Base-by-base conservation (phyloP, 1,284 basidiomycete genomes). In the Cryptococcus deneoformans region DNA sequence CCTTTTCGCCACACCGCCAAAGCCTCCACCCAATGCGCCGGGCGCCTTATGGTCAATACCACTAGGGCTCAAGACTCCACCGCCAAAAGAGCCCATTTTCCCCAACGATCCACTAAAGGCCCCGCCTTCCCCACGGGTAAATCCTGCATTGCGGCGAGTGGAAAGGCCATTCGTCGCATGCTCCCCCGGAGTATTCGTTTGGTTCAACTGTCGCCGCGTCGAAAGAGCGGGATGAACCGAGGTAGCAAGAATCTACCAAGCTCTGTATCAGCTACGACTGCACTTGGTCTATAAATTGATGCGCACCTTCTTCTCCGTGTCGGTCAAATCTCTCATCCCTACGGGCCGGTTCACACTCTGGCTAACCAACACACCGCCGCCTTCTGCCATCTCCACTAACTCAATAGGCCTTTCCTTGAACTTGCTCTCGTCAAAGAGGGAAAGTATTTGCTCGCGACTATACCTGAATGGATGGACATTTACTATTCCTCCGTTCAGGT, bases 221-320 rank as follows among this genome's bases (percentile, higher is more conserved):
- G 69, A 68, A 52, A 60, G 58, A 38, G 71, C 64, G 24, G n/a
- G 72, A 53, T 74, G 71, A 12, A 73, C 61, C 5, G 68, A 67
- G 39, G 69, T 65, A 5, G 68, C 55, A 29, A 76, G 65, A 37
- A 76, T 63, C 72, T 75, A 46, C 11, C 14, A 51, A 20, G 35
- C n/a, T 37, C 46, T 37, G 12, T 11, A 29, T 29, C 29, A 29
- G 29, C 29, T 29, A 29, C 29, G 35, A 34, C 16, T 36, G 16
- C 40, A 11, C 3, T 5, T 42, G 11, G 3, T 12, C 16, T 16
- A 42, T 42, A 6, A 35, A 38, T 12, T 16, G 24, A 5, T 5
- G 72, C 82, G 65, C 67, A 92, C 91, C 87, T 91, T 93, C 81
- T 87, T 91, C 81, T 94, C 91, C n/a, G 79, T 79, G 57, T 92